phyloP scores from a whole-genome alignment of 2,329 filamentous ascomycete genomes.

The Sporothrix brasiliensis region DNA sequence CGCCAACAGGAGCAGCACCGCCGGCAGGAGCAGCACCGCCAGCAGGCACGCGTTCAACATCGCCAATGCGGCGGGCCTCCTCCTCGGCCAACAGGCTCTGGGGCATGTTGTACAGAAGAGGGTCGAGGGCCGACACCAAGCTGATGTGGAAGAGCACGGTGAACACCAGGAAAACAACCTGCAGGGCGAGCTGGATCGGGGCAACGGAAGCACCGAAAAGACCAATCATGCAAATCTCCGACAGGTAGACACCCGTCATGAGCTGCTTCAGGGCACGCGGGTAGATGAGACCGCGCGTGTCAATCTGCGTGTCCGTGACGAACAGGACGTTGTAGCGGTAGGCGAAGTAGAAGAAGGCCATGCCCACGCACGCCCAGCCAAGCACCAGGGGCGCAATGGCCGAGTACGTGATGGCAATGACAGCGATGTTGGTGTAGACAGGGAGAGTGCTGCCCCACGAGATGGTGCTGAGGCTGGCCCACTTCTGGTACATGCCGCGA shows the following conservation, averaged over 20 bases:
- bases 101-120: slow-evolving; percentile 77
- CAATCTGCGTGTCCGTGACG: slow-evolving; percentile 75
- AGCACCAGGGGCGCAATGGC: slow-evolving; percentile 82
- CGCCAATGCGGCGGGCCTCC: slow-evolving; percentile 40
- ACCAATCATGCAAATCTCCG: slow-evolving; percentile 78
- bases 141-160: slow-evolving; percentile 74
- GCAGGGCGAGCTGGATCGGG: slow-evolving; percentile 71
- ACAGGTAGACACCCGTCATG: slow-evolving; percentile 78
- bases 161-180: slow-evolving; percentile 74
- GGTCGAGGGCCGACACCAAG: slow-evolving; percentile 72
- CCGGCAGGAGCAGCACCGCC: slow-evolving; percentile 32
- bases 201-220: slow-evolving; percentile 72
- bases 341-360: slow-evolving; percentile 79
- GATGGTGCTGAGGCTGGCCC: slow-evolving; percentile 71
- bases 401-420: slow-evolving; percentile 79
- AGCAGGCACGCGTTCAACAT: slow-evolving; percentile 35
- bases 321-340: slow-evolving; percentile 89
- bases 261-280: slow-evolving; percentile 87
- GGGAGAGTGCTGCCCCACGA: slow-evolving; percentile 85
- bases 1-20: neutral
- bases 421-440: slow-evolving; percentile 76
- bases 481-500: slow-evolving; percentile 76
- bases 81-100: slow-evolving; percentile 64
- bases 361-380: slow-evolving; percentile 77
- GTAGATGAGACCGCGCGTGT: slow-evolving; percentile 91